Base-by-base conservation (phyloP, 2,329 filamentous ascomycete species). In the Colletotrichum lupini region DNA sequence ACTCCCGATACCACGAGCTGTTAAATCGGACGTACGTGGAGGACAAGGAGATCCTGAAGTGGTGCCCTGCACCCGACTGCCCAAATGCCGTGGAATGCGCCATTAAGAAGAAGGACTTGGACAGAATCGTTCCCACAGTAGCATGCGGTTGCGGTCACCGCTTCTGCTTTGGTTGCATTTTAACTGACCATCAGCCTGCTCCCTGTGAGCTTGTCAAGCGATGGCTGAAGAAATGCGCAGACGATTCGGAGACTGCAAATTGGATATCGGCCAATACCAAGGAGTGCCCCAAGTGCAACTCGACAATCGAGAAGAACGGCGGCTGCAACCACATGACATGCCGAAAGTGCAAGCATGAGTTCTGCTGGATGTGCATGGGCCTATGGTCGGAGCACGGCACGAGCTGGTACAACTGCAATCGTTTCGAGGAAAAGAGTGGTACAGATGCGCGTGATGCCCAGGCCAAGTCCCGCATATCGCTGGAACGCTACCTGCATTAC, bases 331-430 rank as follows among this genome's bases (percentile, higher is more conserved):
- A 98, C 82, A 98, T 98, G 95, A 98, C 95, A 0, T 98, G 95
- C 81, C 89, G 95, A 69, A 98, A 98, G 83, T 98, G 95, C 86
- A 95, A 95, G 79, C 92, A 98, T 80, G 95, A 98, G 80, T 98
- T 99, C 80, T 99, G 97, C 85, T 99, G 97, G 97, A 98, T 99
- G 94, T 99, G 97, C 80, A 99, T 99, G 97, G 97, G 97, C 0
- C 87, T 98, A 1, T 99, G 97, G 97, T 97, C 95, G 1, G 97
- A 99, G 83, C 97, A 99, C 81, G 97, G 97, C 75, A 99, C 96
- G 4, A 98, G 95, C 84, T 99, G 97, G 97, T 99, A 99, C 87
- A 99, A 98, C 83, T 99, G 97, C 88, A 99, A 98, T 81, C 90
- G 97, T 9, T 99, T 93, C 78, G 97, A 99, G 80, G 97, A 98